Evolutionary conservation across 257 asterid species (phyloP), one percentile per base, ranked within the genome.

Genomic region (Catharanthus roseus): DNA sequence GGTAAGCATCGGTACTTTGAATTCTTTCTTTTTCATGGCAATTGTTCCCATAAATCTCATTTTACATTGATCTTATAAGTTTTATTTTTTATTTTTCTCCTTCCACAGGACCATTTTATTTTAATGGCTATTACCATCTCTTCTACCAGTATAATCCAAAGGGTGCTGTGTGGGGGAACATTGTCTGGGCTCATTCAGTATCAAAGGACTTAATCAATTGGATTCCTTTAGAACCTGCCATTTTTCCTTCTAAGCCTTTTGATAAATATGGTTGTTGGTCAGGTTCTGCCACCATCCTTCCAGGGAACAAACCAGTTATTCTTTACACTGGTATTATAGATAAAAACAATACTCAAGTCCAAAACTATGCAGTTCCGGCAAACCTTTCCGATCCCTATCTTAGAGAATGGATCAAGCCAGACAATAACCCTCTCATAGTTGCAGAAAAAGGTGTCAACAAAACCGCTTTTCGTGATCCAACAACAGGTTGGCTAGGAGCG

Each of bases 211-310:
- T 82, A 51, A 80, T 85, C n/a, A 78, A 85, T 15, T 85, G 89
- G 89, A 77, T 78, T 44, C 44, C 34, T 6, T 41, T 85, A 9
- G 65, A 78, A 10, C 82, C 82, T 13, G 87, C 80, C 24, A 65
- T 85, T 5, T 62, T 38, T 58, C 87, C 87, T 18, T 80, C 89
- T 8, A 57, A 83, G 65, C 79, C 70, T 11, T 78, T 78, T 23
- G 89, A 85, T 49, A 67, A 78, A 10, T 72, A 80, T 6, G 89
- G 85, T 29, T 78, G 84, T 19, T 85, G 89, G 89, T 85, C 87
- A 1, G 89, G 89, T 38, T 85, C 89, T 1, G 84, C 87, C 68
- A 85, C 87, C 8, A 57, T 82, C 65, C 79, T 80, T 2, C 87
- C 81, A 1, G 79, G 79, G 1, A 80, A 80, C 70, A 76, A 76